Conservation (phyloP, 225 moss, liverwort and hornwort species). For the Takakia lepidozioides region DNA sequence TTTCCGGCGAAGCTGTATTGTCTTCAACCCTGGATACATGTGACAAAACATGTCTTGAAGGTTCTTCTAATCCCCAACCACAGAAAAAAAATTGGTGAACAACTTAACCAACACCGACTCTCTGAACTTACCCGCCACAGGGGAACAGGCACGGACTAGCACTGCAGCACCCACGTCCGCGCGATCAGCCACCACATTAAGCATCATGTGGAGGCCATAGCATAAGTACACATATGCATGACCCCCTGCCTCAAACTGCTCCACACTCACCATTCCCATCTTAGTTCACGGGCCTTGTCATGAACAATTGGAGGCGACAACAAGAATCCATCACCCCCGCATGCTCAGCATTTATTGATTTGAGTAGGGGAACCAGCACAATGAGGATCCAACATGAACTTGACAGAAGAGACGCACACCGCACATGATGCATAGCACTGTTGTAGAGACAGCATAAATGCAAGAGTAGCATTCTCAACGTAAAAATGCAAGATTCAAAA, state of each 20-base stretch:
- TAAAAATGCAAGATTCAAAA: not conserved
- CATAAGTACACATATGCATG: slow-evolving; percentile 87
- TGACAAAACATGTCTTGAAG: no score
- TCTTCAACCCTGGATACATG: slow-evolving; percentile 68
- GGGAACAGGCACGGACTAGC: slow-evolving; percentile 86
- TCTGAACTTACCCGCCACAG: slow-evolving; percentile 63
- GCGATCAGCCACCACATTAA: slow-evolving; percentile 74
- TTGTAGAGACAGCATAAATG: slow-evolving; percentile 2
- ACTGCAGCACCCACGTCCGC: slow-evolving; percentile 75
- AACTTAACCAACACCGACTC: no score
- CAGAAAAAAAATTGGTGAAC: no score
- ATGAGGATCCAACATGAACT: not conserved
- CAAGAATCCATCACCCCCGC: no score
- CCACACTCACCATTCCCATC: slow-evolving; percentile 9
- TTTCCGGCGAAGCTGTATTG: slow-evolving; percentile 64
- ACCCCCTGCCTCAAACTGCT: slow-evolving; percentile 82
- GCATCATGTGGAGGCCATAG: slow-evolving; percentile 83
- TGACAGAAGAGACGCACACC: not conserved
- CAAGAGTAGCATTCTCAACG: not conserved
- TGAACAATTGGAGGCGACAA: not conserved
- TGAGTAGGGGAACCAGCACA: no score
- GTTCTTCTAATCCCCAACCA: no score
- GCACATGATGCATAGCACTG: no score
- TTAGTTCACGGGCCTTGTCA: no score
- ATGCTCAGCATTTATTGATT: no score